A percentile compares a stretch with the other conserved stretches of the same genome.
These are phyloP conservation scores for Rhizoclosmatium globosum DNA, from an alignment of 192 early-diverging fungal genomes.

Conservation along the genomic window DNA sequence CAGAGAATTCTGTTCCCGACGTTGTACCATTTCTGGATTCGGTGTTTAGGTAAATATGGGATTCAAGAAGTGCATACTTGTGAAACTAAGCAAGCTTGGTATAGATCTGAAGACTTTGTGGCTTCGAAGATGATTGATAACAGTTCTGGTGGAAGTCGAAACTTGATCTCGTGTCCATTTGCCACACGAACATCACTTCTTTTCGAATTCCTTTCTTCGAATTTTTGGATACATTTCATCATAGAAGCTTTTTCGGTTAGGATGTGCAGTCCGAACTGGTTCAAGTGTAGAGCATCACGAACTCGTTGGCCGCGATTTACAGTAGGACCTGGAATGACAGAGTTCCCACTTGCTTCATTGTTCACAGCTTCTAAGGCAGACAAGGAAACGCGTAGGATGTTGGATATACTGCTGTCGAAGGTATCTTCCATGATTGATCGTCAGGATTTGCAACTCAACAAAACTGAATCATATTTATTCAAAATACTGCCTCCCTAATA, in stretches of 20 bases:
- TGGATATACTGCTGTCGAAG: slow-evolving; percentile 2
- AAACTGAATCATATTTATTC: too few species aligned
- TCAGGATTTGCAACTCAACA: neutral
- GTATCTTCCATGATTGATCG: neutral
- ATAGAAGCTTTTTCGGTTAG: neutral
- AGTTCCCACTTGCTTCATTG: neutral
- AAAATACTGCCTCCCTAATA: neutral
- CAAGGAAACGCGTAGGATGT: neutral
- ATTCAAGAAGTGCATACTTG: neutral
- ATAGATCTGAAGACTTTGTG: neutral
- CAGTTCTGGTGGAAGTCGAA: neutral
- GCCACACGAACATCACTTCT: slow-evolving; percentile 41
- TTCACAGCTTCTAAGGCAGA: slow-evolving; percentile 2
- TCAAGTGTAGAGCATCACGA: slow-evolving; percentile 3
- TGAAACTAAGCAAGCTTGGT: neutral
- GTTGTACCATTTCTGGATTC: slow-evolving; percentile 9
- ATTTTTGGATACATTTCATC: neutral
- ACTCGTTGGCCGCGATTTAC: slow-evolving; percentile 3
- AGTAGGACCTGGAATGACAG: neutral
- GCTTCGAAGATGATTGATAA: neutral
- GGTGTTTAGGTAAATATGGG: slow-evolving; percentile 31
- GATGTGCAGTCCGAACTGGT: neutral
- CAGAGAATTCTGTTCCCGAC: neutral
- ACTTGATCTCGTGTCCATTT: neutral
- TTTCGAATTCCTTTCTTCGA: neutral